These are phyloP conservation scores for Ambrosiella cleistominuta DNA, from an alignment of 2,329 filamentous ascomycete genomes.

Conservation along the genomic window DNA sequence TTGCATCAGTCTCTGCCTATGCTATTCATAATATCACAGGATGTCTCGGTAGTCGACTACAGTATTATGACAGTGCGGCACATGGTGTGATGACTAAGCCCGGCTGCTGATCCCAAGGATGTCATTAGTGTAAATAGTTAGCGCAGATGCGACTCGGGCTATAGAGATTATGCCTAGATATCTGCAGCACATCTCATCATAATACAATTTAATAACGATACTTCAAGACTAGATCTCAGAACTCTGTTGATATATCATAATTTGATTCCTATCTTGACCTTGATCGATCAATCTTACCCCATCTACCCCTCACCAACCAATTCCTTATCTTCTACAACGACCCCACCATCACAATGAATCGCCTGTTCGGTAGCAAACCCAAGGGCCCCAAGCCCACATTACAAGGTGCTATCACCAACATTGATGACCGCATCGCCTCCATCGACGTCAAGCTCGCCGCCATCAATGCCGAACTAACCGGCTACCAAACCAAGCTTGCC, in stretches of 20 bases:
- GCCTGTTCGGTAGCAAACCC: slow-evolving; percentile 79
- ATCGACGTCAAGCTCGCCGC: slow-evolving; percentile 91
- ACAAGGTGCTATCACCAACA: slow-evolving; percentile 63
- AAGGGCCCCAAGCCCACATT: slow-evolving; percentile 81
- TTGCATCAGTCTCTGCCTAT: too few species aligned
- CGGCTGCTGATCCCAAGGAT: neutral
- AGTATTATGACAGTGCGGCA: neutral
- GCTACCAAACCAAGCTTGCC: slow-evolving; percentile 70
- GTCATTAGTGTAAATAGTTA: neutral
- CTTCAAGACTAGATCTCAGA: neutral
- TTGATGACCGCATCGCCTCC: slow-evolving; percentile 66
- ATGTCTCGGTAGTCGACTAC: neutral
- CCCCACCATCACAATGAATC: slow-evolving; percentile 52
- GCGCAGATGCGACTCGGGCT: neutral
- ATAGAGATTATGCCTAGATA: neutral
- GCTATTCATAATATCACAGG: neutral
- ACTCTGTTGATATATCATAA: neutral
- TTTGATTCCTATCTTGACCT: neutral
- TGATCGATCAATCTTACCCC: neutral
- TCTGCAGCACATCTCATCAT: neutral
- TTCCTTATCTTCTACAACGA: neutral
- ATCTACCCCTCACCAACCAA: neutral
- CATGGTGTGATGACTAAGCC: neutral
- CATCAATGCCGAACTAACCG: slow-evolving; percentile 73
- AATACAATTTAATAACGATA: neutral